These are phyloP conservation scores for Thermochaetoides dissita DNA, from an alignment of 2,329 filamentous ascomycete species.

Conservation along the genomic window DNA sequence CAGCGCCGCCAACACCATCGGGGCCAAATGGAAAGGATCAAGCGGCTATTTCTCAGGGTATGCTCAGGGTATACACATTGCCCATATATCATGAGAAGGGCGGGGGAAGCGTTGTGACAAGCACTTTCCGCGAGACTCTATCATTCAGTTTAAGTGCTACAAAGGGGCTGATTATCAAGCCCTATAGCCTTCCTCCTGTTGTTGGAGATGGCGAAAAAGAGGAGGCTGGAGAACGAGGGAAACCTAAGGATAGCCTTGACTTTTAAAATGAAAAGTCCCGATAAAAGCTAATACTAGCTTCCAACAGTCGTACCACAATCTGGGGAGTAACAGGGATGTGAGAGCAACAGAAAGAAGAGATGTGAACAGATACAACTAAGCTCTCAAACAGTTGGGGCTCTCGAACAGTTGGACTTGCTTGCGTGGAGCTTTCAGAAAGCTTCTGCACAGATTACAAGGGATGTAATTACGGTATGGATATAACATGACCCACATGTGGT, in stretches of 20 bases:
- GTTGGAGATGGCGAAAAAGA: conserved; percentile 52
- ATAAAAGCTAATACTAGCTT: too few species aligned
- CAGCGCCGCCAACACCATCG: conserved; percentile 39
- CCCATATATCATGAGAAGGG: conserved; percentile 82
- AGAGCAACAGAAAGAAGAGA: too few species aligned
- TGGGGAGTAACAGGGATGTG: too few species aligned
- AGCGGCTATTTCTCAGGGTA: conserved; percentile 59
- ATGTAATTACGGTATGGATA: too few species aligned
- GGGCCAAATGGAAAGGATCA: conserved; percentile 36
- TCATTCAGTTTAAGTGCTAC: conserved; percentile 77
- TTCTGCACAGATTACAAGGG: too few species aligned
- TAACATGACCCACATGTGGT: too few species aligned
- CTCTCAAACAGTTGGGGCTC: too few species aligned
- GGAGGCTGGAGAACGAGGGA: conserved; percentile 26
- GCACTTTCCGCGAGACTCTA: conserved; percentile 66
- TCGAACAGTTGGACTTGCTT: too few species aligned
- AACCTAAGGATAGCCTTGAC: conserved; percentile 56
- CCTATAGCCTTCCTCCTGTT: conserved; percentile 71
- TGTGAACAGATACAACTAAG: too few species aligned
- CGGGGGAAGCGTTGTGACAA: conserved; percentile 55
- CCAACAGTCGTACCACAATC: too few species aligned
- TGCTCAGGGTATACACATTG: conserved; percentile 69
- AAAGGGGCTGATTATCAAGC: conserved; percentile 69
- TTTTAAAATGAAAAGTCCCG: conserved; percentile 28
- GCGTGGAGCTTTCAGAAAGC: too few species aligned